Evolutionary conservation across 106 monocot genomes (phyloP).

Genomic region (Alisma plantagoaquatica): DNA sequence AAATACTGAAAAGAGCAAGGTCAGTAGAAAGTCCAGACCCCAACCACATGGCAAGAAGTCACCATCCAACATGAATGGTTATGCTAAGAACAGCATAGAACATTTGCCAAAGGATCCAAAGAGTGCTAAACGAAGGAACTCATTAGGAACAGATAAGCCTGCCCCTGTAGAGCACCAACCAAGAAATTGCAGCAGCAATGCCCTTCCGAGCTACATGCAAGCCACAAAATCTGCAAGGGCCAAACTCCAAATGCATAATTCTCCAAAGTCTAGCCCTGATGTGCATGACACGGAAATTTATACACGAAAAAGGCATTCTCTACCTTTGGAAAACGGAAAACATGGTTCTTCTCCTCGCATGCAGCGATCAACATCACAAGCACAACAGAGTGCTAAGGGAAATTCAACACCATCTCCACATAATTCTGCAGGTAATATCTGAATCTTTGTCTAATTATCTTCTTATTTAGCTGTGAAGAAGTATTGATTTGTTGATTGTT

Average conservation of each 20-base stretch:
- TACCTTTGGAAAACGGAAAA: conserved; percentile 52
- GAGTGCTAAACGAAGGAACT: conserved; percentile 31
- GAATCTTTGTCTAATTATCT: neutral
- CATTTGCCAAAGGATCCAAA: conserved; percentile 29
- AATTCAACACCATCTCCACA: conserved; percentile 42
- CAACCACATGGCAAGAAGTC: conserved; percentile 28
- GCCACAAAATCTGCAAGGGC: conserved; percentile 81
- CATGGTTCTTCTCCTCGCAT: conserved; percentile 63
- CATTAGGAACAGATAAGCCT: conserved; percentile 19
- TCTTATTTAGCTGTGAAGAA: neutral
- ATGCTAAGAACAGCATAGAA: conserved; percentile 31
- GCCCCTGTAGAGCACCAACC: conserved; percentile 50
- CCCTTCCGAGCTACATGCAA: conserved; percentile 92
- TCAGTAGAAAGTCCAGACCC: conserved; percentile 22
- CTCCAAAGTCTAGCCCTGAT: conserved; percentile 73
- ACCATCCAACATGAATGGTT: conserved; percentile 31
- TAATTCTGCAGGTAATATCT: conserved; percentile 44
- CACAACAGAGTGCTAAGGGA: conserved; percentile 38
- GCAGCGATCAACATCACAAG: conserved; percentile 63
- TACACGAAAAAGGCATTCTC: conserved; percentile 67
- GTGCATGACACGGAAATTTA: conserved; percentile 46
- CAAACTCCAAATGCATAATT: conserved; percentile 34
- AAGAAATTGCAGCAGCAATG: conserved; percentile 33
- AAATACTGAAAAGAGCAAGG: conserved; percentile 32
- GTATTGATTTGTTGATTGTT: too few relatives aligned